phyloP scores from a whole-genome alignment of 305 asterid species.

The Fraxinus albicans region DNA sequence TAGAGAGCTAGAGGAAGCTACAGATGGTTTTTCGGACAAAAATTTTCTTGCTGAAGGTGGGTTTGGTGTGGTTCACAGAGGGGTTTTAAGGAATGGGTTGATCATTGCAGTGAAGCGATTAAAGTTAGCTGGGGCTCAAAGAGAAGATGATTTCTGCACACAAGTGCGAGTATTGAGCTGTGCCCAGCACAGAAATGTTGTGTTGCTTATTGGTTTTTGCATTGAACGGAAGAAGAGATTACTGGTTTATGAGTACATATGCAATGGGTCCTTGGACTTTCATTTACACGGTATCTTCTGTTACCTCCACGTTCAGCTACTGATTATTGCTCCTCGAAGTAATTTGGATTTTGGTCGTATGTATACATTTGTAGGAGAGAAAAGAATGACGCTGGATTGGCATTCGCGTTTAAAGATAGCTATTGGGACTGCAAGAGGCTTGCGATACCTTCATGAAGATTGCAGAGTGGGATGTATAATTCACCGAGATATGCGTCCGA shows the following conservation, averaged over 20 bases:
- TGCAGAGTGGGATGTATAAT: constrained; percentile 91
- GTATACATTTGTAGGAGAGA: constrained; percentile 45
- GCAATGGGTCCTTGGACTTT: constrained; percentile 72
- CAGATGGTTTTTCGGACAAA: constrained; percentile 57
- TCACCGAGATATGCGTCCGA: constrained; percentile 75
- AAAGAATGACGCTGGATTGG: constrained; percentile 56
- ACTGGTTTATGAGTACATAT: constrained; percentile 75
- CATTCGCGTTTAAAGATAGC: constrained; percentile 71
- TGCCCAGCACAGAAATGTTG: constrained; percentile 91
- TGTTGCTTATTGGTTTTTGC: constrained; percentile 76
- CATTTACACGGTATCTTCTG: constrained; percentile 69
- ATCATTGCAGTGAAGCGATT: constrained; percentile 67
- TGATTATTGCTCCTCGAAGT: neutral
- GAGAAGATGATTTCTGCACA: constrained; percentile 77
- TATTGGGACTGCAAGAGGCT: constrained; percentile 84
- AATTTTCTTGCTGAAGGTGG: constrained; percentile 74
- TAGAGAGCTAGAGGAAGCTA: constrained; percentile 71
- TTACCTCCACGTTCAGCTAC: constrained; percentile 5
- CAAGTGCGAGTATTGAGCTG: constrained; percentile 82
- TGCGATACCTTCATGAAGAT: constrained; percentile 91
- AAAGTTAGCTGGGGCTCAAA: constrained; percentile 59
- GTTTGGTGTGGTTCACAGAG: constrained; percentile 73
- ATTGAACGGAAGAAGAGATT: constrained; percentile 59
- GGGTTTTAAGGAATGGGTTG: constrained; percentile 66
- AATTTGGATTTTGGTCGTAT: neutral